These are phyloP conservation scores for Debaryomyces coudertii DNA, from an alignment of 1,139 yeast species.

Conservation along the genomic window DNA sequence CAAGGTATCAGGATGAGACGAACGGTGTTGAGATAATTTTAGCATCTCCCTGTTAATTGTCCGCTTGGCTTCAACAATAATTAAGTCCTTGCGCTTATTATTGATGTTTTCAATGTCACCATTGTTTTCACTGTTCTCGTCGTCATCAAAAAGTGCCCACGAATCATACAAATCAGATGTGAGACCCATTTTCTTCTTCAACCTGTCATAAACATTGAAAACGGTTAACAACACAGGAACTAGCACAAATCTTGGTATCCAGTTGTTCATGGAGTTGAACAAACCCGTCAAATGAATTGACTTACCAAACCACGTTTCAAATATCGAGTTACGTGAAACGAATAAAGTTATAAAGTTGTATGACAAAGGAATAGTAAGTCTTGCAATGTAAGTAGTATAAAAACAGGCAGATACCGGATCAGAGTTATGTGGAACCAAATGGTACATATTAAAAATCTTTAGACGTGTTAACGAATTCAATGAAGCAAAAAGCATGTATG, in stretches of 20 bases:
- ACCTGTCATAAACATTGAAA: conserved; percentile 69
- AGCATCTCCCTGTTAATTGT: conserved; percentile 40
- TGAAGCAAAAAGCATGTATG: conserved; percentile 70
- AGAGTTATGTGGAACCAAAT: conserved; percentile 66
- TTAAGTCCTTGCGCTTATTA: conserved; percentile 37
- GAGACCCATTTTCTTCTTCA: conserved; percentile 52
- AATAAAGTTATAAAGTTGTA: conserved; percentile 76
- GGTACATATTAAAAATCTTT: conserved; percentile 75
- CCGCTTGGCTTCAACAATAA: conserved; percentile 49
- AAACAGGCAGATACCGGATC: conserved; percentile 77
- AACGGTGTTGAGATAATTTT: conserved; percentile 26
- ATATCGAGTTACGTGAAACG: conserved; percentile 48
- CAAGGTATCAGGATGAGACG: conserved; percentile 16
- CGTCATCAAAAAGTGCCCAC: conserved; percentile 54
- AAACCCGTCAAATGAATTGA: conserved; percentile 76
- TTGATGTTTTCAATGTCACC: conserved; percentile 18
- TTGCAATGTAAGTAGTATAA: conserved; percentile 79
- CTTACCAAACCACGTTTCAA: conserved; percentile 68
- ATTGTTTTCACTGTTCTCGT: conserved; percentile 19
- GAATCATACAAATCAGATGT: conserved; percentile 57
- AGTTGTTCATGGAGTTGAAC: conserved; percentile 70
- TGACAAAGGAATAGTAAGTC: conserved; percentile 79
- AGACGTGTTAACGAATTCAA: conserved; percentile 68
- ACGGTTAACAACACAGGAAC: conserved; percentile 66
- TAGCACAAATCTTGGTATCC: conserved; percentile 73